Percentiles rank a stretch among this genome's conserved stretches.
These are phyloP conservation scores for Leccinum colubrinum DNA, from an alignment of 1,284 basidiomycete species.

Conservation along the genomic window DNA sequence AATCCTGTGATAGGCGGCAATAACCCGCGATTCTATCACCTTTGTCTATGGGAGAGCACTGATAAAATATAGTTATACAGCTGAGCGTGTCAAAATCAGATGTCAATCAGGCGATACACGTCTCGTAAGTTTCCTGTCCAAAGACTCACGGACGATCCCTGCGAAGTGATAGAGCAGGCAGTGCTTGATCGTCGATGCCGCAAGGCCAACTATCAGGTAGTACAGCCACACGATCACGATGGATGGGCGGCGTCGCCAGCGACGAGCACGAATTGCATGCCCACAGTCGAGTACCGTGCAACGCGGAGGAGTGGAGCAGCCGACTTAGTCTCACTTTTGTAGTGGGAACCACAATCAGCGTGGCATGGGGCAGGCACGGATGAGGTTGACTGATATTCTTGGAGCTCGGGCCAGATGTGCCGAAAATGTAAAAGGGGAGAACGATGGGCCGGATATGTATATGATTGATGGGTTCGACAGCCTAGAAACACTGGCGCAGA, in stretches of 20 bases:
- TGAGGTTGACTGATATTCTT: background rate
- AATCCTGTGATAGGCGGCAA: slow-evolving; percentile 10
- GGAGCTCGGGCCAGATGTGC: background rate
- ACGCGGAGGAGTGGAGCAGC: background rate
- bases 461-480: background rate
- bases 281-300: background rate
- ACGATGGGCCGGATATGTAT: slow-evolving; percentile 1
- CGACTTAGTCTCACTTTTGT: background rate
- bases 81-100: slow-evolving; percentile 1
- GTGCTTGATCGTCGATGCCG: slow-evolving; percentile 18
- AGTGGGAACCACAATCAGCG: background rate
- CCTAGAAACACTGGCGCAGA: background rate
- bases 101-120: background rate
- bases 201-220: slow-evolving; percentile 4
- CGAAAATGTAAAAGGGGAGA: background rate
- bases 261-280: background rate
- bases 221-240: background rate
- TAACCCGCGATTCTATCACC: slow-evolving; percentile 18
- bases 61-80: slow-evolving; percentile 11
- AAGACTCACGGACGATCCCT: slow-evolving; percentile 12
- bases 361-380: slow-evolving; percentile 18
- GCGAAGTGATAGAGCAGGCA: background rate
- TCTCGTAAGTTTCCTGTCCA: slow-evolving; percentile 12
- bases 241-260: background rate
- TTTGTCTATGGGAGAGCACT: slow-evolving; percentile 11